phyloP scores from a whole-genome alignment of 805 yeast species.

The Yamadazyma sp. region DNA sequence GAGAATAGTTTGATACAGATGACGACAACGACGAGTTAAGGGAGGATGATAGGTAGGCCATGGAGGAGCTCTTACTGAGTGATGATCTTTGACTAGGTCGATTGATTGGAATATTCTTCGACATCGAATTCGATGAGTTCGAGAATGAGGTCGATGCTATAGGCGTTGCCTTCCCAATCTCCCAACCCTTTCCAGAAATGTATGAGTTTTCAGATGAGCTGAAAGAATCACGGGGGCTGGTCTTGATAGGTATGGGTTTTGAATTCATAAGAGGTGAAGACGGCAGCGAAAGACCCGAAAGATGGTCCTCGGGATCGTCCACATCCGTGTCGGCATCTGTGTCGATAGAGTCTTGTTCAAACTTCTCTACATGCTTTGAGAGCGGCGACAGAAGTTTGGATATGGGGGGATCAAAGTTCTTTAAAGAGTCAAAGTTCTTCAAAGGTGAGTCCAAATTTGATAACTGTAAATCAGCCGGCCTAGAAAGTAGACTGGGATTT shows the following conservation, averaged over 20 bases:
- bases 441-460: too few species aligned
- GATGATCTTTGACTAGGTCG: conserved; percentile 26
- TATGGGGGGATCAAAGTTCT: not conserved
- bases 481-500: not conserved
- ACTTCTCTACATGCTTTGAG: conserved; percentile 1
- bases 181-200: conserved; percentile 48
- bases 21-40: conserved; percentile 38
- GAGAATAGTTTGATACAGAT: conserved; percentile 39
- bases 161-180: conserved; percentile 38
- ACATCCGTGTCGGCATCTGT: conserved; percentile 14
- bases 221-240: conserved; percentile 15
- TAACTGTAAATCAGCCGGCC: not conserved
- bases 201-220: conserved; percentile 25
- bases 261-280: conserved; percentile 7
- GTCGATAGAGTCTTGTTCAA: conserved; percentile 4
- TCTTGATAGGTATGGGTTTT: conserved; percentile 19
- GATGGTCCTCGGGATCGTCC: conserved; percentile 11
- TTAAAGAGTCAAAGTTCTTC: too few species aligned
- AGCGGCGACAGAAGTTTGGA: conserved; percentile 2
- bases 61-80: conserved; percentile 36
- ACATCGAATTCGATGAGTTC: conserved; percentile 6
- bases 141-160: conserved; percentile 17
- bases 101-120: conserved; percentile 14
- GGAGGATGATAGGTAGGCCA: conserved; percentile 43
- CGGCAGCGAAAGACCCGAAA: conserved; percentile 6